Conservation (phyloP, 495 filamentous ascomycete species). For the Trichoderma parareesei region DNA sequence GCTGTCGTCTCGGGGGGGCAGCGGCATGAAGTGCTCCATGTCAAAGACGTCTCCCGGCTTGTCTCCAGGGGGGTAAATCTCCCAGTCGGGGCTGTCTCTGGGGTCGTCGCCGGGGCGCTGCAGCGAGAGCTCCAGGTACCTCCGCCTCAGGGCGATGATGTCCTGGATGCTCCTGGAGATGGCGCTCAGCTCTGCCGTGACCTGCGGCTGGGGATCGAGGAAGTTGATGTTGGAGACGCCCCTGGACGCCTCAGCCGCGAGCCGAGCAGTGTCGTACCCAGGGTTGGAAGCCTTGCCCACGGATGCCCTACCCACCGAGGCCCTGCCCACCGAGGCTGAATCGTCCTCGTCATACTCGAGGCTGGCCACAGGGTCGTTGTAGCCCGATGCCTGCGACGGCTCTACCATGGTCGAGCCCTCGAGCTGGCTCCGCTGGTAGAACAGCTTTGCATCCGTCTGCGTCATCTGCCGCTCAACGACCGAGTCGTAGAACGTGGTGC, state of each 20-base stretch:
- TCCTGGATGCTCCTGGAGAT: slow-evolving; percentile 86
- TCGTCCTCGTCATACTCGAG: slow-evolving; percentile 5
- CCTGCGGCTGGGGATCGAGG: slow-evolving; percentile 36
- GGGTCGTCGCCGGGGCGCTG: slow-evolving; percentile 78
- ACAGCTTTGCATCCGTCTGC: slow-evolving; percentile 85
- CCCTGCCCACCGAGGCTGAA: not conserved
- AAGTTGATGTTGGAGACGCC: slow-evolving; percentile 14
- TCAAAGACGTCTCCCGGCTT: slow-evolving; percentile 75
- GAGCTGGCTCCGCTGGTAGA: slow-evolving; percentile 84
- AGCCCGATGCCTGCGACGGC: not conserved
- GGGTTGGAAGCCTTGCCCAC: not conserved
- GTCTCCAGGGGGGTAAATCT: slow-evolving; percentile 82
- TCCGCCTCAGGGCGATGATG: slow-evolving; percentile 75
- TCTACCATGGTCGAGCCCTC: slow-evolving; percentile 28
- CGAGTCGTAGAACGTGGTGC: slow-evolving; percentile 77
- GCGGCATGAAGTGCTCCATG: slow-evolving; percentile 62
- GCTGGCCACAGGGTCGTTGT: not conserved
- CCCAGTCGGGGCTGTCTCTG: slow-evolving; percentile 74
- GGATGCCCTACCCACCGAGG: not conserved
- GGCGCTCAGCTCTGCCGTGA: slow-evolving; percentile 69
- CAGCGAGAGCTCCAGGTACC: slow-evolving; percentile 80
- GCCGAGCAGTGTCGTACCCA: slow-evolving; percentile 13
- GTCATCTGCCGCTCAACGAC: slow-evolving; percentile 85
- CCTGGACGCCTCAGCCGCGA: slow-evolving; percentile 14
- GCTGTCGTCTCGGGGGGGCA: slow-evolving; percentile 55